A percentile compares a stretch with the other conserved stretches of the same genome.
phyloP scores from a whole-genome alignment of 2,329 filamentous ascomycete species.

The Fusarium stilboides region DNA sequence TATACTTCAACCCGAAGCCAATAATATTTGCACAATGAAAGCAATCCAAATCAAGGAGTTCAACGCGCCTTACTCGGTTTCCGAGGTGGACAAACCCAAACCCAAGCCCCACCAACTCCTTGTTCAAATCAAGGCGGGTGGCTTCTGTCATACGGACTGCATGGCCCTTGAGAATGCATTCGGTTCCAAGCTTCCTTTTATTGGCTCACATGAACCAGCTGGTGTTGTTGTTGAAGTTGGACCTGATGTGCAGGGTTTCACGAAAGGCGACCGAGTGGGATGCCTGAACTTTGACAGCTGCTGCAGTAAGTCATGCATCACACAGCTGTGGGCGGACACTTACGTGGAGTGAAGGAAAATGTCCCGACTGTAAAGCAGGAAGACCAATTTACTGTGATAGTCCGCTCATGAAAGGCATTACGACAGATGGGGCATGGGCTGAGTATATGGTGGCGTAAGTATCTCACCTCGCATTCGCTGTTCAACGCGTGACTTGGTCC shows the following conservation, averaged over 20 bases:
- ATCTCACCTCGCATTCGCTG: not conserved
- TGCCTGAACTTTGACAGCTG: conserved; percentile 29
- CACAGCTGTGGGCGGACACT: accelerated
- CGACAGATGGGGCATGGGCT: conserved; percentile 13
- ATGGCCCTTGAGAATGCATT: conserved; percentile 15
- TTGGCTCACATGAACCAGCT: conserved; percentile 7
- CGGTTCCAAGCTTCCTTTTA: not conserved
- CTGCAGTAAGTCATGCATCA: not conserved
- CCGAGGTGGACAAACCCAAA: not conserved
- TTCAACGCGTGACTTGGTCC: not conserved
- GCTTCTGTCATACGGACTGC: conserved; percentile 17
- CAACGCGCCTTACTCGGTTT: not conserved
- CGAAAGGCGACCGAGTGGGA: not conserved
- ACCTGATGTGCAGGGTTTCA: not conserved
- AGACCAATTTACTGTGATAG: conserved; percentile 6
- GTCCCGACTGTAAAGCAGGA: not conserved
- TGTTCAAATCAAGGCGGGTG: conserved; percentile 7
- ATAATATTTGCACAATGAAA: not conserved
- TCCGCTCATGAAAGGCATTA: conserved; percentile 10
- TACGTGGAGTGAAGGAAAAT: not conserved
- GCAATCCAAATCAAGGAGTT: conserved; percentile 12
- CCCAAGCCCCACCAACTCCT: conserved; percentile 1
- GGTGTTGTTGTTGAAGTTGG: conserved; percentile 6
- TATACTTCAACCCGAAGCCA: not conserved
- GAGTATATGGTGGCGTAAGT: conserved; percentile 25